Conservation (phyloP, 2,329 filamentous ascomycete genomes). For the Helotiales sp. region DNA sequence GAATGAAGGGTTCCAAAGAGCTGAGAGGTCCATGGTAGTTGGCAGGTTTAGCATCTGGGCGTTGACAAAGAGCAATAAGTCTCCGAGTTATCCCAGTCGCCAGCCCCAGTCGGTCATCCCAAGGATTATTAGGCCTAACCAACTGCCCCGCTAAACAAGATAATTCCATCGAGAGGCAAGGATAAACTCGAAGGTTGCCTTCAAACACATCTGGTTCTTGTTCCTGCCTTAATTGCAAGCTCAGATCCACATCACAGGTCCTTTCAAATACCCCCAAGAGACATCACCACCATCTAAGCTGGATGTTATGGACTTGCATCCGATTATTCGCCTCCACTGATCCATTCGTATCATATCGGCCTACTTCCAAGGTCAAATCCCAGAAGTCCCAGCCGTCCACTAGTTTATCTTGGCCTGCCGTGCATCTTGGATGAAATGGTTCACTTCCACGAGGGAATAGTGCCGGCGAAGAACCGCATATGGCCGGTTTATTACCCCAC, state of each 20-base stretch:
- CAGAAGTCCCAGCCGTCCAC: not conserved
- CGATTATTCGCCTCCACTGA: not conserved
- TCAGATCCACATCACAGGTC: not conserved
- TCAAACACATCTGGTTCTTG: constrained; percentile 3
- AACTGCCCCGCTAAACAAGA: not conserved
- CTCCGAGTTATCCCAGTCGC: too few species aligned
- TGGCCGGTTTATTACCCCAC: not conserved
- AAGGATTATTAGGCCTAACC: not conserved
- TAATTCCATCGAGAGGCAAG: not conserved
- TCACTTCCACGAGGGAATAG: constrained; percentile 2
- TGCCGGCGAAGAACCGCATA: constrained; percentile 5
- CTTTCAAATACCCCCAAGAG: not conserved
- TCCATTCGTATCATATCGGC: not conserved
- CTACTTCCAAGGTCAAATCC: not conserved
- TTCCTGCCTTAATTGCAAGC: not conserved
- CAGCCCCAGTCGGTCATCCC: not conserved
- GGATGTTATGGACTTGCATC: not conserved
- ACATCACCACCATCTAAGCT: not conserved
- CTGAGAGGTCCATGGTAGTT: not conserved
- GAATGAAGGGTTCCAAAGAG: not conserved
- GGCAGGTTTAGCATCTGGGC: not conserved
- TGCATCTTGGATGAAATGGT: constrained; percentile 2
- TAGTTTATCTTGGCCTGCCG: not conserved
- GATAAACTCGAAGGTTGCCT: not conserved
- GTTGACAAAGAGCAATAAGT: not conserved